Conservation (phyloP, 768 basidiomycete genomes). For the Austroboletus eburneus region DNA sequence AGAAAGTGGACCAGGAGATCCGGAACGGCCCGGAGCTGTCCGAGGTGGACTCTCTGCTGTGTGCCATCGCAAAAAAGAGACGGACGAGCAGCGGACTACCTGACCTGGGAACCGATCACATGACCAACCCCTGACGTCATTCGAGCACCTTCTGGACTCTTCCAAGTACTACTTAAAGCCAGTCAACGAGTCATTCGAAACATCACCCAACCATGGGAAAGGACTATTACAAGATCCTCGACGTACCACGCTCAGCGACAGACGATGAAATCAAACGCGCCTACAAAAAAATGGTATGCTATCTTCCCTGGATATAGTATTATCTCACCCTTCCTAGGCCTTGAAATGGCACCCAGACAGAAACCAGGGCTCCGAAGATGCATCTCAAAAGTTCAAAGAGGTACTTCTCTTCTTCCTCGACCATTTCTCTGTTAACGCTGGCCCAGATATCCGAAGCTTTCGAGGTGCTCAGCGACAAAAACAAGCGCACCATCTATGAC, state of each 20-base stretch:
- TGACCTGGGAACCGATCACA: slow-evolving; percentile 5
- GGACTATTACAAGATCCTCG: slow-evolving; percentile 88
- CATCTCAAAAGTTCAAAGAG: slow-evolving; percentile 90
- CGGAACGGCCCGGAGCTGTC: slow-evolving; percentile 35
- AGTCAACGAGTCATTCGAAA: background rate
- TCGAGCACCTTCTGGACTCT: slow-evolving; percentile 33
- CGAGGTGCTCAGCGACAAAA: slow-evolving; percentile 86
- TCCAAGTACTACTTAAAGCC: slow-evolving; percentile 19
- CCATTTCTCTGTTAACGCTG: background rate
- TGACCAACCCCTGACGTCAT: slow-evolving; percentile 26
- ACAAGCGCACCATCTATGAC: slow-evolving; percentile 84
- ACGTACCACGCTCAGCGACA: slow-evolving; percentile 63
- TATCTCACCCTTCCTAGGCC: slow-evolving; percentile 44
- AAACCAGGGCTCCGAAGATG: slow-evolving; percentile 80
- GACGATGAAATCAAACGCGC: slow-evolving; percentile 92
- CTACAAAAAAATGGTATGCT: slow-evolving; percentile 85
- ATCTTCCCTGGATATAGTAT: background rate
- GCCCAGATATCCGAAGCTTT: slow-evolving; percentile 88
- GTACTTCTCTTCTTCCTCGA: slow-evolving; percentile 34
- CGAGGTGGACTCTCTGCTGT: slow-evolving; percentile 10
- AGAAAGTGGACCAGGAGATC: slow-evolving; percentile 60
- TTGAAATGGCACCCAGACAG: slow-evolving; percentile 96
- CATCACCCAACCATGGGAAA: slow-evolving; percentile 52
- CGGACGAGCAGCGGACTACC: background rate
- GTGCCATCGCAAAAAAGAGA: slow-evolving; percentile 9